Percentiles rank a stretch among this genome's conserved stretches.
Conservation (phyloP, 495 filamentous ascomycete species). For the Penicillium egyptiacum region DNA sequence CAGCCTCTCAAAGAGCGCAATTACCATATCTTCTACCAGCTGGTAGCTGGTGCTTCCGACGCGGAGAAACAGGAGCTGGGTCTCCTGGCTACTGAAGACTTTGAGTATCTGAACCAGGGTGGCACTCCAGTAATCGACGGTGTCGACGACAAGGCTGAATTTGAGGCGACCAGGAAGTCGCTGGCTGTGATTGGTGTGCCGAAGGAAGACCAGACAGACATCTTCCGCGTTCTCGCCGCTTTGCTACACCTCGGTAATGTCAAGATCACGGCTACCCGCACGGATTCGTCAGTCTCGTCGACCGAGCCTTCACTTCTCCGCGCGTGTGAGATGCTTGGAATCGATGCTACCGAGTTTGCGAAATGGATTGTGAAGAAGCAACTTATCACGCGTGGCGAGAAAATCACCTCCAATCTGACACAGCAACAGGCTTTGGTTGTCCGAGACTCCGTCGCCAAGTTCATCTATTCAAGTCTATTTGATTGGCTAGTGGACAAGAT, state of each 20-base stretch:
- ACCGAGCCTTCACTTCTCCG: conserved; percentile 77
- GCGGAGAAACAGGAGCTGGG: conserved; percentile 74
- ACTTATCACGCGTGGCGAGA: conserved; percentile 92
- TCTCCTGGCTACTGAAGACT: conserved; percentile 80
- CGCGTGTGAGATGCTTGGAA: conserved; percentile 85
- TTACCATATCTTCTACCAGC: conserved; percentile 99
- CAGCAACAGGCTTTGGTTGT: conserved; percentile 94
- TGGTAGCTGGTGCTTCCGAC: conserved; percentile 91
- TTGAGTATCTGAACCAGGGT: conserved; percentile 95
- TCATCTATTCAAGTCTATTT: conserved; percentile 96
- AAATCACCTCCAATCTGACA: conserved; percentile 93
- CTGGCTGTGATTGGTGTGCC: conserved; percentile 85
- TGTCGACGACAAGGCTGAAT: conserved; percentile 94
- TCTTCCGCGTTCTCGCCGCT: conserved; percentile 89
- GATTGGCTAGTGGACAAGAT: conserved; percentile 98
- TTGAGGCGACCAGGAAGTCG: conserved; percentile 81
- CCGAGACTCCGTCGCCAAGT: conserved; percentile 96
- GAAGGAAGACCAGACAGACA: conserved; percentile 69
- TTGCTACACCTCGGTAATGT: conserved; percentile 94
- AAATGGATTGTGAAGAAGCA: conserved; percentile 99
- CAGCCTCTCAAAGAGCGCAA: conserved; percentile 97
- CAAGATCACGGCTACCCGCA: conserved; percentile 87
- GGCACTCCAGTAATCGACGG: conserved; percentile 87
- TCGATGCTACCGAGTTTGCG: conserved; percentile 83
- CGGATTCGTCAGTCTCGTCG: conserved; percentile 78